These are phyloP conservation scores for Nissolia schottii DNA, from an alignment of 306 rosid genomes.

Conservation along the genomic window DNA sequence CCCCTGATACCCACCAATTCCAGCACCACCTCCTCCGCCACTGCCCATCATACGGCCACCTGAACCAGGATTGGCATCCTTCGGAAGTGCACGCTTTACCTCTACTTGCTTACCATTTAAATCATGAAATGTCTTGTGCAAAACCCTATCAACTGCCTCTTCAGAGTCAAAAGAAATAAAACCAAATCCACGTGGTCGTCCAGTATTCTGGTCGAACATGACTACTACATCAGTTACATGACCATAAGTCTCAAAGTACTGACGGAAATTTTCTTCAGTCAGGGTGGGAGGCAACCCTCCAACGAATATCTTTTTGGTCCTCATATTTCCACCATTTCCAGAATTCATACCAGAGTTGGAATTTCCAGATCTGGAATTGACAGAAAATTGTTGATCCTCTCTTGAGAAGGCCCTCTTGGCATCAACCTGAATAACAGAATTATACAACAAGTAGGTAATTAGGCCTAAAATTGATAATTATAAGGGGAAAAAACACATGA, in stretches of 20 bases:
- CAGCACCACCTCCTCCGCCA: constrained; percentile 55
- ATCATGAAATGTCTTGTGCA: constrained; percentile 94
- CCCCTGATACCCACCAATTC: constrained; percentile 71
- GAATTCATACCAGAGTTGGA: constrained; percentile 54
- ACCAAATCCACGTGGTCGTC: constrained; percentile 97
- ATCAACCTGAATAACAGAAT: constrained; percentile 68
- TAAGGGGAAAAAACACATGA: background rate
- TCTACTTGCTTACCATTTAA: constrained; percentile 97
- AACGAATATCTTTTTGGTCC: constrained; percentile 94
- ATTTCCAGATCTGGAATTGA: constrained; percentile 60
- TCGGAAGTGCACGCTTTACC: constrained; percentile 99
- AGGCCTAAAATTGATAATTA: background rate
- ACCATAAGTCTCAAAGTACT: constrained; percentile 85
- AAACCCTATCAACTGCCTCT: constrained; percentile 95
- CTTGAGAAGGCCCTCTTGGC: constrained; percentile 96
- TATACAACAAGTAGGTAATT: constrained; percentile 18
- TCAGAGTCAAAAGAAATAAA: constrained; percentile 90
- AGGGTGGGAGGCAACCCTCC: constrained; percentile 94
- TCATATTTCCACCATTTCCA: constrained; percentile 78
- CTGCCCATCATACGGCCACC: constrained; percentile 77
- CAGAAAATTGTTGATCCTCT: constrained; percentile 92
- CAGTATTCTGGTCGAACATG: constrained; percentile 96
- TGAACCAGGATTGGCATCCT: constrained; percentile 94
- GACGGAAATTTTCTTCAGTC: constrained; percentile 81
- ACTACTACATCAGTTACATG: constrained; percentile 91